phyloP scores from a whole-genome alignment of 768 basidiomycete genomes.

The Hygrophorus pudorinus region DNA sequence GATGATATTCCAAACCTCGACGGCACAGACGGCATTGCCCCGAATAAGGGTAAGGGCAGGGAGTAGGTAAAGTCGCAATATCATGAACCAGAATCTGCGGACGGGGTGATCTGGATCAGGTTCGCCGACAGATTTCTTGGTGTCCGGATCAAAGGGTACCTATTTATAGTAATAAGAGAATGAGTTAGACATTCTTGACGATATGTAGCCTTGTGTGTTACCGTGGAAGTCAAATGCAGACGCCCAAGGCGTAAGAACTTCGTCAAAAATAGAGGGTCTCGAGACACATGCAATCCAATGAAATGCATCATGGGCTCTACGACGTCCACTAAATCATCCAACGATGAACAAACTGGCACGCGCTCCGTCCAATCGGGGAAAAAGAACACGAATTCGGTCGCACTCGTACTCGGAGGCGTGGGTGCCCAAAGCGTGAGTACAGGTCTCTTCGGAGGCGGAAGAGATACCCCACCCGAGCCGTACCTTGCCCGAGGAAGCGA shows the following conservation, averaged over 20 bases:
- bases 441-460: conserved; percentile 47
- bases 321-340: conserved; percentile 66
- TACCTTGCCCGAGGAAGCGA: conserved; percentile 55
- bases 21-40: conserved; percentile 80
- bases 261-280: conserved; percentile 68
- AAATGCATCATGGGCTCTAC: conserved; percentile 75
- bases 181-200: neutral
- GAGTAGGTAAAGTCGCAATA: conserved; percentile 71
- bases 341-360: conserved; percentile 51
- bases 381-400: conserved; percentile 82
- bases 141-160: conserved; percentile 44
- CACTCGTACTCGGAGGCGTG: conserved; percentile 66
- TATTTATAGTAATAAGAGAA: conserved; percentile 17
- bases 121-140: conserved; percentile 48
- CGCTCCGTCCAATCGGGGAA: conserved; percentile 74
- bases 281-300: conserved; percentile 70
- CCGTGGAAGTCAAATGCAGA: conserved; percentile 46
- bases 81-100: conserved; percentile 75
- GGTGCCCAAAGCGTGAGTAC: conserved; percentile 72
- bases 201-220: conserved; percentile 16
- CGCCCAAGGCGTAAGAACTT: conserved; percentile 77
- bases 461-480: conserved; percentile 43
- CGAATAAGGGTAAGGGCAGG: conserved; percentile 81
- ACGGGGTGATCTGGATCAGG: conserved; percentile 50
- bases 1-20: conserved; percentile 89